These are phyloP conservation scores for Hydnomerulius pinastri DNA, from an alignment of 768 basidiomycete species.

Conservation along the genomic window DNA sequence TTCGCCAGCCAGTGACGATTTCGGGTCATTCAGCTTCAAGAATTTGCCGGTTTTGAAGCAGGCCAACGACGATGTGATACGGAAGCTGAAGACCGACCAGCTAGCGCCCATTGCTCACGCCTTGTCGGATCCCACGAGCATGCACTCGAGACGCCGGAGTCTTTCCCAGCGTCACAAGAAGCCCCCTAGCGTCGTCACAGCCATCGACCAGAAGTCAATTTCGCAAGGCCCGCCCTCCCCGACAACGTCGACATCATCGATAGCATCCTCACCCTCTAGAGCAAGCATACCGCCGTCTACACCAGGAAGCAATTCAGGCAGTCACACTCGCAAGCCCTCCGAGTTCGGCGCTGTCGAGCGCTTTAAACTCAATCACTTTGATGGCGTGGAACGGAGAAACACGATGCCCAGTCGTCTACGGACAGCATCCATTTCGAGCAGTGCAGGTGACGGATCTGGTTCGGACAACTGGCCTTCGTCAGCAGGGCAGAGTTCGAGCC, in stretches of 20 bases:
- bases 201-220: constrained; percentile 59
- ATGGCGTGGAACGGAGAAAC: constrained; percentile 73
- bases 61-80: constrained; percentile 97
- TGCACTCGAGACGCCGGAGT: constrained; percentile 73
- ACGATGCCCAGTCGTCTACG: constrained; percentile 88
- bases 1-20: constrained; percentile 80
- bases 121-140: constrained; percentile 59
- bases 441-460: constrained; percentile 74
- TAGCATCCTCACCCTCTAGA: constrained; percentile 86
- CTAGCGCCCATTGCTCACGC: constrained; percentile 76
- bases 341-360: constrained; percentile 87
- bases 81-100: constrained; percentile 92
- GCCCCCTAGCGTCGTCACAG: constrained; percentile 76
- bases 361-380: constrained; percentile 82
- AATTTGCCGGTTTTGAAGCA: constrained; percentile 95
- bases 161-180: constrained; percentile 81
- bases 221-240: constrained; percentile 87
- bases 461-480: constrained; percentile 74
- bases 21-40: constrained; percentile 98
- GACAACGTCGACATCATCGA: constrained; percentile 87
- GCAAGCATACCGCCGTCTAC: constrained; percentile 72
- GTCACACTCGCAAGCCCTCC: constrained; percentile 82
- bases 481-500: constrained; percentile 50
- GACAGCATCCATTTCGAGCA: constrained; percentile 85
- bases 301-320: constrained; percentile 56